Evolutionary conservation across 169 alveolate species (phyloP), one percentile per base, ranked within the genome.

Genomic region (Cyclospora cayetanensis): DNA sequence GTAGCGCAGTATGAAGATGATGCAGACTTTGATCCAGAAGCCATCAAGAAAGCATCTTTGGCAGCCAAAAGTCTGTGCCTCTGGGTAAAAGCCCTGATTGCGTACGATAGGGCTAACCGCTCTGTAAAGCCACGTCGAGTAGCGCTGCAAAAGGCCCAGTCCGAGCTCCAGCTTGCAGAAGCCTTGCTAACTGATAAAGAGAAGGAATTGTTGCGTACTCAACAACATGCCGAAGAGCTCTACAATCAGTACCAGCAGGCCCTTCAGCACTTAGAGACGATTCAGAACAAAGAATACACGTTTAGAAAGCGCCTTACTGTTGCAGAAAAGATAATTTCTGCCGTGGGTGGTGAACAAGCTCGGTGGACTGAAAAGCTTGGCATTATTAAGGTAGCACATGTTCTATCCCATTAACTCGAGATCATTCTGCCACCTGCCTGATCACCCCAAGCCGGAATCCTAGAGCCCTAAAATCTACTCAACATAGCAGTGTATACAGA

Each of bases 281-380:
- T 97, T 34, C 95, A 95, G 94, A 93, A 94, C 34, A 94, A 94
- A 90, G 96, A 82, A 66, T 96, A 94, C 50, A 96, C 96, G 55
- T 96, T 97, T 85, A 86, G 92, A n/a, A 94, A 90, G 43, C 95
- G 95, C 82, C 93, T 93, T 34, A 86, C 92, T n/a, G 97, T 98
- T 84, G 99, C 99, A 43, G 98, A 98, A 94, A 96, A 97, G 89
- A 97, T 98, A 65, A 98, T 98, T 92, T 96, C 96, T 86, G 98
- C 99, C 74, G 96, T 98, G 18, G 96, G 98, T 60, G 99, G 98
- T 65, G 99, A 98, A 94, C 97, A 97, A 91, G 96, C 93, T 4
- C 93, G 99, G 66, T 98, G 99, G 99, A 97, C 96, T 15, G 96
- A 96, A 66, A 98, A 98, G 91, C 98, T 98, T 29, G 96, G 96